phyloP scores from a whole-genome alignment of 305 asterid species.

The Solanum aculeatissimum region DNA sequence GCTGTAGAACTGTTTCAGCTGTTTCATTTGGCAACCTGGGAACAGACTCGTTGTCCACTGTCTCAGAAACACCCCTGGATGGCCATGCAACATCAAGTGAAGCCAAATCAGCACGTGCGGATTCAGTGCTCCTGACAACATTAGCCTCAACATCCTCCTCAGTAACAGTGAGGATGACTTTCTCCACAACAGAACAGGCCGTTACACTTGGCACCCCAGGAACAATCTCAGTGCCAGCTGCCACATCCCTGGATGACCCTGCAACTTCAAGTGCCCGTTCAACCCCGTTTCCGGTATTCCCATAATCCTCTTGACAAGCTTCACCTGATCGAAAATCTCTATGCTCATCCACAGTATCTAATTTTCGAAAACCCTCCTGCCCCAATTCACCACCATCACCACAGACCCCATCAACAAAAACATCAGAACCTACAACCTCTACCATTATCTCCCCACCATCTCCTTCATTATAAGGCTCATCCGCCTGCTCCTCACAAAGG shows the following conservation, averaged over 20 bases:
- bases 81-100: conserved; percentile 2
- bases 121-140: neutral
- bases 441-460: conserved; percentile 68
- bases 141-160: conserved; percentile 4
- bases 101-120: conserved; percentile 2
- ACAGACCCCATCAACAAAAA: conserved; percentile 63
- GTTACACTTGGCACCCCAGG: conserved; percentile 1
- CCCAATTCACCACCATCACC: conserved; percentile 16
- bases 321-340: conserved; percentile 12
- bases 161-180: conserved; percentile 3
- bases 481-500: conserved; percentile 23
- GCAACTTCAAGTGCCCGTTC: conserved; percentile 9
- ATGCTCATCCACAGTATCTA: conserved; percentile 12
- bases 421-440: conserved; percentile 72
- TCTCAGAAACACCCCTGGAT: conserved; percentile 5
- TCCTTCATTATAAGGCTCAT: conserved; percentile 26
- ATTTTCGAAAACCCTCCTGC: conserved; percentile 4
- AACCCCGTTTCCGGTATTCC: conserved; percentile 12
- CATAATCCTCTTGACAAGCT: conserved; percentile 14
- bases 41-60: conserved; percentile 17
- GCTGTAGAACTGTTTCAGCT: conserved; percentile 9
- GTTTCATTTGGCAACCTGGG: conserved; percentile 6
- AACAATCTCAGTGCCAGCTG: conserved; percentile 16
- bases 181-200: conserved; percentile 7
- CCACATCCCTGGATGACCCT: conserved; percentile 12